Conservation (phyloP, 805 yeast genomes). For the Metschnikowia noctiluminum region DNA sequence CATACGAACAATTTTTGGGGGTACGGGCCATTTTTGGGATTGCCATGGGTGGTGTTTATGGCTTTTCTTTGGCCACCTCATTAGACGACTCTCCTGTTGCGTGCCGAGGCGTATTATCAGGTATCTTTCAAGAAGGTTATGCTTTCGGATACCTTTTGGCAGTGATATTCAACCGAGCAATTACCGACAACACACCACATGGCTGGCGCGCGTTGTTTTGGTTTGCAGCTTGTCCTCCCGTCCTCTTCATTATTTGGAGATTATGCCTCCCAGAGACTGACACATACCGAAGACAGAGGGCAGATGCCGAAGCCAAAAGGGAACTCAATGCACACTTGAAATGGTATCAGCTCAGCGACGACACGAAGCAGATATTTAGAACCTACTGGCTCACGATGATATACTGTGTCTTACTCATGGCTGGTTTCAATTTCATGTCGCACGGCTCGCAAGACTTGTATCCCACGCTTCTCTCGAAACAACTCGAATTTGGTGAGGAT, state of each 20-base stretch:
- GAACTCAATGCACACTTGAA: constrained; percentile 10
- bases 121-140: constrained; percentile 78
- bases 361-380: constrained; percentile 28
- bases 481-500: constrained; percentile 30
- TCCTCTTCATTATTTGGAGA: constrained; percentile 57
- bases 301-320: constrained; percentile 12
- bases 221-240: constrained; percentile 70
- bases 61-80: constrained; percentile 63
- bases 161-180: constrained; percentile 63
- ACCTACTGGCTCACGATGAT: constrained; percentile 59
- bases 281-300: constrained; percentile 36
- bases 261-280: constrained; percentile 56
- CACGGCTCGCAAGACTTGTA: constrained; percentile 43
- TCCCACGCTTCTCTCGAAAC: constrained; percentile 36
- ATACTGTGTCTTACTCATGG: constrained; percentile 51
- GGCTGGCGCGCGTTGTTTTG: constrained; percentile 66
- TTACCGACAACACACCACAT: constrained; percentile 43
- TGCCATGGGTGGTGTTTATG: constrained; percentile 71
- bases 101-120: constrained; percentile 60
- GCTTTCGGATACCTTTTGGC: constrained; percentile 68
- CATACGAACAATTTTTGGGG: constrained; percentile 55
- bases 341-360: constrained; percentile 14
- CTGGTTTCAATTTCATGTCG: constrained; percentile 40
- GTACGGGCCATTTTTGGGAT: constrained; percentile 64
- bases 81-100: constrained; percentile 60